Conservation (phyloP, 1,139 yeast genomes). For the Candida gigantensis region DNA sequence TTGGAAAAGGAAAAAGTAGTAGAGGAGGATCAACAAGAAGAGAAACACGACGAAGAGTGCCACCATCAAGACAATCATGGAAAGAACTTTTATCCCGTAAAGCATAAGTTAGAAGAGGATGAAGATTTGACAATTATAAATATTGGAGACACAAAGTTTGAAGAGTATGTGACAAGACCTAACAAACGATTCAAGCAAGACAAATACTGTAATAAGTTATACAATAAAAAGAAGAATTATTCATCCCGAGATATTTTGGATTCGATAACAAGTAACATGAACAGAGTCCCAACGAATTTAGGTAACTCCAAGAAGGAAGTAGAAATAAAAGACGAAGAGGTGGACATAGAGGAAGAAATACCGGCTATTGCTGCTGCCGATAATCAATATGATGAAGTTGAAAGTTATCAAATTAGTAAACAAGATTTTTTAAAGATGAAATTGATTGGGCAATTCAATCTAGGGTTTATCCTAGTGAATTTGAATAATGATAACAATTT, state of each 20-base stretch:
- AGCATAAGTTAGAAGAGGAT: constrained; percentile 7
- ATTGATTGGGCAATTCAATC: constrained; percentile 87
- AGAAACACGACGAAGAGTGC: constrained; percentile 3
- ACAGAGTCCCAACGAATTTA: no score
- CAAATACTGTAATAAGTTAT: constrained; percentile 4
- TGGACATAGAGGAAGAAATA: no score
- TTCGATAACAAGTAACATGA: constrained; percentile 1
- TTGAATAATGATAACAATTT: constrained; percentile 48
- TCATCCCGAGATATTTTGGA: constrained; percentile 9
- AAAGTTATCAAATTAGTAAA: constrained; percentile 57
- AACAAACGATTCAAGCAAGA: constrained; percentile 12
- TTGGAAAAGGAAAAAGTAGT: no score
- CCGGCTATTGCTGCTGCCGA: no score
- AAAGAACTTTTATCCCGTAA: constrained; percentile 16
- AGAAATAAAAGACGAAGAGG: no score
- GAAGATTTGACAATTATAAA: constrained; percentile 16
- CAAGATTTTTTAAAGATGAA: constrained; percentile 69
- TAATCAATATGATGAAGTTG: constrained; percentile 37
- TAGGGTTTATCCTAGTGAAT: constrained; percentile 78
- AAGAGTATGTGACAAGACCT: constrained; percentile 12
- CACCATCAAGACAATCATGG: constrained; percentile 16
- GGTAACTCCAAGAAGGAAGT: no score
- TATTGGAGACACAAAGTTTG: constrained; percentile 18
- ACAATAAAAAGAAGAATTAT: neutral
- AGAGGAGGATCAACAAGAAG: neutral